Evolutionary conservation across 305 asterid genomes (phyloP).

Genomic region (Fraxinus xanthoxyloides): DNA sequence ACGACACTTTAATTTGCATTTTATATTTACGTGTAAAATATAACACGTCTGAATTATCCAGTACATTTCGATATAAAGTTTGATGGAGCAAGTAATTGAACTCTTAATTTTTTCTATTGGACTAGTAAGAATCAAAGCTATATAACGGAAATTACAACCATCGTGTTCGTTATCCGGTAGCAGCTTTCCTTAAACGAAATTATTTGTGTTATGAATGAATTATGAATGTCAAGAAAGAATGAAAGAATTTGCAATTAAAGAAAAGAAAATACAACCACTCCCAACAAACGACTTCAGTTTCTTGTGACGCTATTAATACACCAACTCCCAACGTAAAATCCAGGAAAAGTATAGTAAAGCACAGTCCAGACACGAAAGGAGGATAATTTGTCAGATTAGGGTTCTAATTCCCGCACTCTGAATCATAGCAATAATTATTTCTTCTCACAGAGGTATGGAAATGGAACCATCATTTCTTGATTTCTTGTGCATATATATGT

Average conservation of each 20-base stretch:
- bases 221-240: not conserved
- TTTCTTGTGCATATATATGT: not conserved
- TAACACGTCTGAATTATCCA: too few species aligned
- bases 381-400: slow-evolving; percentile 47
- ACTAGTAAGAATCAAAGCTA: not conserved
- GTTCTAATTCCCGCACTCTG: slow-evolving; percentile 29
- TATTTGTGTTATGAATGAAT: not conserved
- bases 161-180: not conserved
- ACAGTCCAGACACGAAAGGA: slow-evolving; percentile 36
- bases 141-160: not conserved
- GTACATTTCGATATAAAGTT: not conserved
- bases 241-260: not conserved
- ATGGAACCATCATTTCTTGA: slow-evolving; percentile 32
- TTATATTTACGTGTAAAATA: not conserved
- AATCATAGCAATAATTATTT: slow-evolving; percentile 42
- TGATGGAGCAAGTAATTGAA: too few species aligned
- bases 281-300: not conserved
- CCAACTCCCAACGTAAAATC: slow-evolving; percentile 1
- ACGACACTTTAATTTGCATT: not conserved
- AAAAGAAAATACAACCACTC: not conserved
- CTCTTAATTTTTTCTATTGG: too few species aligned
- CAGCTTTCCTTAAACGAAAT: not conserved
- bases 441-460: slow-evolving; percentile 31
- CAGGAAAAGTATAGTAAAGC: slow-evolving; percentile 22
- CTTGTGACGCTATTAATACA: slow-evolving; percentile 12